These are phyloP conservation scores for Phragmites australis DNA, from an alignment of 176 grass and related monocot genomes.

Conservation along the genomic window DNA sequence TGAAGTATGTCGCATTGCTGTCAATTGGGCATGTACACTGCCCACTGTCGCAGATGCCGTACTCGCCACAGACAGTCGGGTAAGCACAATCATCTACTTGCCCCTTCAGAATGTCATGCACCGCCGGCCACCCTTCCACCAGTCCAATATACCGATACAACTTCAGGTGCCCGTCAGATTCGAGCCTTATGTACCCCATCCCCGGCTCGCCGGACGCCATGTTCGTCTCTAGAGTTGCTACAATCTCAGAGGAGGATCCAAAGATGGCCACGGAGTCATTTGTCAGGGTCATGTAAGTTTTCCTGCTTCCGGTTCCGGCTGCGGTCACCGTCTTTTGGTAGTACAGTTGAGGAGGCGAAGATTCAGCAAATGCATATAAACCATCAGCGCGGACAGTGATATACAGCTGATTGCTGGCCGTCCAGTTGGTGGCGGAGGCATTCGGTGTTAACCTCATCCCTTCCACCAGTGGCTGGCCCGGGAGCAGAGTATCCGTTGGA, in stretches of 20 bases:
- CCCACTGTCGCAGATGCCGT: neutral
- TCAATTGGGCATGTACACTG: neutral
- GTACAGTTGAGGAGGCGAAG: slow-evolving; percentile 31
- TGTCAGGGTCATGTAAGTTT: neutral
- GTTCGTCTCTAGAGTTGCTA: neutral
- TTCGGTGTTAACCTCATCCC: slow-evolving; percentile 39
- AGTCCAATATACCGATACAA: neutral
- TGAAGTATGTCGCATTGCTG: neutral
- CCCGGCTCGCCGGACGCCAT: neutral
- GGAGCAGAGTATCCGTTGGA: slow-evolving; percentile 38
- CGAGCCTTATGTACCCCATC: neutral
- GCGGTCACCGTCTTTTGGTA: neutral
- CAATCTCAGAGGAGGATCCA: neutral
- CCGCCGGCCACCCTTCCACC: neutral
- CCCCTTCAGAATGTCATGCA: neutral
- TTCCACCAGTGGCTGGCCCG: slow-evolving; percentile 6
- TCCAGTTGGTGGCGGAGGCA: neutral
- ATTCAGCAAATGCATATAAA: slow-evolving; percentile 26
- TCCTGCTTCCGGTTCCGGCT: neutral
- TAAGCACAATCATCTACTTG: neutral
- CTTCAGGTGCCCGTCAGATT: neutral
- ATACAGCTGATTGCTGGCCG: neutral
- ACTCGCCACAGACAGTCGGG: neutral
- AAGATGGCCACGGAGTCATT: neutral
- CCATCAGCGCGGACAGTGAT: slow-evolving; percentile 35